Conservation (phyloP, 1,139 yeast genomes). For the Blastobotrys apis region DNA sequence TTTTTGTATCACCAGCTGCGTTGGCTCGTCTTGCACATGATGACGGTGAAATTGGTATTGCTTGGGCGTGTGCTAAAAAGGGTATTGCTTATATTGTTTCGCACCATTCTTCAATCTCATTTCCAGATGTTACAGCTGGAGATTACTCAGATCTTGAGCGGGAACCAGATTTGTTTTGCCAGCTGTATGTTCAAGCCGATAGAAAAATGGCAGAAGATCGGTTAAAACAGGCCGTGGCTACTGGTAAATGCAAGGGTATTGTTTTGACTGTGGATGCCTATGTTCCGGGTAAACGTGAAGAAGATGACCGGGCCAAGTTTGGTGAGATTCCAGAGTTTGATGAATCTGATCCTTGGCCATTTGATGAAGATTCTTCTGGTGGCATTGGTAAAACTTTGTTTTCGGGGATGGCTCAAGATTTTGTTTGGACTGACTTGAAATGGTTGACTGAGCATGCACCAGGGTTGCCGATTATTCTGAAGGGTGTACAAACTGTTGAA, state of each 20-base stretch:
- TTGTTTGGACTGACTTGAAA: slow-evolving; percentile 43
- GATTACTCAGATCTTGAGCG: slow-evolving; percentile 40
- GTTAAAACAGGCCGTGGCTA: slow-evolving; percentile 48
- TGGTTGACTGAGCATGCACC: slow-evolving; percentile 43
- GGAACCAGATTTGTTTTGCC: slow-evolving; percentile 68
- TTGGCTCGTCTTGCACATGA: slow-evolving; percentile 71
- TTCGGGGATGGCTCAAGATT: slow-evolving; percentile 49
- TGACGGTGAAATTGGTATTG: slow-evolving; percentile 68
- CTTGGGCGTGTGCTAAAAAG: slow-evolving; percentile 65
- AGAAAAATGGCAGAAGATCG: slow-evolving; percentile 50
- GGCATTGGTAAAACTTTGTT: slow-evolving; percentile 42
- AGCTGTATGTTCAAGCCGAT: slow-evolving; percentile 67
- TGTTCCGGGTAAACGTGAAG: slow-evolving; percentile 71
- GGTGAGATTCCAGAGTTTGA: slow-evolving; percentile 30
- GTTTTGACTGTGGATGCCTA: slow-evolving; percentile 85
- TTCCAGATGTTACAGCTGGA: slow-evolving; percentile 60
- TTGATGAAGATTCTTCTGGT: slow-evolving; percentile 39
- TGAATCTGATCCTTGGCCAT: too few relatives aligned
- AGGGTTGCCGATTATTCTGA: slow-evolving; percentile 39
- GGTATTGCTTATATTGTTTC: slow-evolving; percentile 78
- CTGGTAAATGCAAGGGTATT: slow-evolving; percentile 52
- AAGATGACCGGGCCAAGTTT: slow-evolving; percentile 44
- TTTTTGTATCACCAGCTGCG: slow-evolving; percentile 78
- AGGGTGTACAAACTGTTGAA: slow-evolving; percentile 50
- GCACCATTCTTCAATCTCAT: slow-evolving; percentile 68